Conservation (phyloP, 495 filamentous ascomycete genomes). For the Extremus antarcticus region DNA sequence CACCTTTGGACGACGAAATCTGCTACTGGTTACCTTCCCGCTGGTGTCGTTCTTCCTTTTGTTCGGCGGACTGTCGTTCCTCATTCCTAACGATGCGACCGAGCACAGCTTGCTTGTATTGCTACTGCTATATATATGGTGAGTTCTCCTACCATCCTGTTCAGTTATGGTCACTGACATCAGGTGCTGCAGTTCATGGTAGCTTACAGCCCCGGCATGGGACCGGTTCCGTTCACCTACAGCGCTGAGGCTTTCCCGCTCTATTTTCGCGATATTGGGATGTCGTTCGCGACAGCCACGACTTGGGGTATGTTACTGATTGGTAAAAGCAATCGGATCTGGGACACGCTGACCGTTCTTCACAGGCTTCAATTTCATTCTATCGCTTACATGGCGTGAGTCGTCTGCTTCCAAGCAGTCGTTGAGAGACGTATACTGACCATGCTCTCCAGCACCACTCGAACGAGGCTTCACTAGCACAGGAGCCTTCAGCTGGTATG, state of each 20-base stretch:
- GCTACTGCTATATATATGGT: conserved; percentile 45
- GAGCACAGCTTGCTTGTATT: conserved; percentile 46
- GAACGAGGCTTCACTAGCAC: conserved; percentile 41
- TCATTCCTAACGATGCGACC: conserved; percentile 40
- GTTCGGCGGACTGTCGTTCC: conserved; percentile 59
- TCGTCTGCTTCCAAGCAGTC: no score
- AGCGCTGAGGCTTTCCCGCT: conserved; percentile 71
- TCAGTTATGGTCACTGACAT: background rate
- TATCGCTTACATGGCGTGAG: conserved; percentile 63
- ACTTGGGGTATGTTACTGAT: conserved; percentile 29
- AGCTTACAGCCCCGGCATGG: conserved; percentile 69
- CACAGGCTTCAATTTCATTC: conserved; percentile 44
- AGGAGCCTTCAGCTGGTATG: conserved; percentile 53
- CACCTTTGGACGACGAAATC: conserved; percentile 63
- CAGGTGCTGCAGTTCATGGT: conserved; percentile 40
- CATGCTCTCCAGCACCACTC: conserved; percentile 37
- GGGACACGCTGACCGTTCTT: background rate
- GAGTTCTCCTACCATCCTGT: background rate
- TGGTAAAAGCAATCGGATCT: background rate
- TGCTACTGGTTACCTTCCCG: conserved; percentile 77
- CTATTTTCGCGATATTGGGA: conserved; percentile 16
- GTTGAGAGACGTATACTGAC: no score
- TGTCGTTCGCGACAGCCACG: conserved; percentile 46
- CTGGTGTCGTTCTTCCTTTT: conserved; percentile 74
- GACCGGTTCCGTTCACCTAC: conserved; percentile 77